Percentiles rank a stretch among this genome's conserved stretches.
These are phyloP conservation scores for Entoloma clypeatum DNA, from an alignment of 1,284 basidiomycete species.

Conservation along the genomic window DNA sequence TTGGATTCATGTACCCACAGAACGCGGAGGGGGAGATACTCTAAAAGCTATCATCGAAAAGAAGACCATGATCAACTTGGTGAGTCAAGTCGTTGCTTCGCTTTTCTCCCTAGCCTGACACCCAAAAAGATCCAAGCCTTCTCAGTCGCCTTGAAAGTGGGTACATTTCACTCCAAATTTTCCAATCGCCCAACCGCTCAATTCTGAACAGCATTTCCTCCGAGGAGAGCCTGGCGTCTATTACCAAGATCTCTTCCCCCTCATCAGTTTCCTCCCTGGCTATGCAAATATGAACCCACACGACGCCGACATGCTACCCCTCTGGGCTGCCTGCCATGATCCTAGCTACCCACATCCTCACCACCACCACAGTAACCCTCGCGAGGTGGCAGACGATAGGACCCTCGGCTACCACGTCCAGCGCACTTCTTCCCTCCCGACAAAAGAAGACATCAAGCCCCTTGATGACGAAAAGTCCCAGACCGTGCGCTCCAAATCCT, in stretches of 20 bases:
- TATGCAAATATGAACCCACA: slow-evolving; percentile 39
- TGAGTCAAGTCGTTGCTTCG: slow-evolving; percentile 21
- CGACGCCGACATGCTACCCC: slow-evolving; percentile 50
- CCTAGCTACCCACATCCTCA: slow-evolving; percentile 25
- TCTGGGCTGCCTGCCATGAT: slow-evolving; percentile 50
- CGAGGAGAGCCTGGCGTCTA: slow-evolving; percentile 60
- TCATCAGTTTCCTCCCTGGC: slow-evolving; percentile 59
- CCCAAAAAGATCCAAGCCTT: slow-evolving; percentile 55
- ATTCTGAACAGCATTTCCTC: slow-evolving; percentile 49
- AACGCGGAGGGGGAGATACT: slow-evolving; percentile 39
- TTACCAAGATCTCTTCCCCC: slow-evolving; percentile 62
- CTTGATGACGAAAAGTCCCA: slow-evolving; percentile 24
- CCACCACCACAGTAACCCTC: slow-evolving; percentile 17
- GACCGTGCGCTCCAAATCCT: slow-evolving; percentile 25
- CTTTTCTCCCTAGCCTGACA: neutral
- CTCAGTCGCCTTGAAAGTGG: slow-evolving; percentile 59
- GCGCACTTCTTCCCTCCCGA: slow-evolving; percentile 20
- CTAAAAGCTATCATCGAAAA: slow-evolving; percentile 63
- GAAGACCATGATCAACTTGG: slow-evolving; percentile 69
- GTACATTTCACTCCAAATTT: slow-evolving; percentile 19
- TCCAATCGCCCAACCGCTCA: neutral
- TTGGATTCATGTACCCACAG: slow-evolving; percentile 58
- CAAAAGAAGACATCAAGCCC: slow-evolving; percentile 14
- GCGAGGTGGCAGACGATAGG: slow-evolving; percentile 18
- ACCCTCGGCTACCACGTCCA: slow-evolving; percentile 18